A percentile compares a stretch with the other conserved stretches of the same genome.
phyloP scores from a whole-genome alignment of 1,284 basidiomycete genomes.

The Irpex lacteus region DNA sequence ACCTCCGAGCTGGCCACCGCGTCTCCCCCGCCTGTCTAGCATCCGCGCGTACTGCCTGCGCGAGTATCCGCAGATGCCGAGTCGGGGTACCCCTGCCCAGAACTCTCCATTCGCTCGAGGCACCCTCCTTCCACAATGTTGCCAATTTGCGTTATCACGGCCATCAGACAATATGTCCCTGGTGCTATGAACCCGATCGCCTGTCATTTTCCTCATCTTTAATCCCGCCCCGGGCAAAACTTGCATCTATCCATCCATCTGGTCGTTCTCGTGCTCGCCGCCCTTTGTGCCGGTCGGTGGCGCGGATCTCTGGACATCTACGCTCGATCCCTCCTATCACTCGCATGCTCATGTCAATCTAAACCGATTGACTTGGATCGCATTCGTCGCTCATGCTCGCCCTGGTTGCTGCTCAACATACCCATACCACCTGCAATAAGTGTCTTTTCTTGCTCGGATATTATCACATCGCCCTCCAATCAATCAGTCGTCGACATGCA shows the following conservation, averaged over 20 bases:
- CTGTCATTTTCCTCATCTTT: not conserved
- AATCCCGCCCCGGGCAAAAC: too few species aligned
- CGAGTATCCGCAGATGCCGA: conserved; percentile 6
- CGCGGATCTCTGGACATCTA: not conserved
- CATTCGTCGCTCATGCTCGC: not conserved
- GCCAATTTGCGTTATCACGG: not conserved
- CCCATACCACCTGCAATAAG: not conserved
- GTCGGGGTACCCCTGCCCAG: conserved; percentile 8
- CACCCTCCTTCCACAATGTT: not conserved
- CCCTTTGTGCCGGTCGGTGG: not conserved
- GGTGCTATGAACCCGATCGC: not conserved
- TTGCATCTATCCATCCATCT: not conserved
- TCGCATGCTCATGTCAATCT: not conserved
- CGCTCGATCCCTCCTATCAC: not conserved
- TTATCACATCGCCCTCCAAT: not conserved
- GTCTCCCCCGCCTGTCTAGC: conserved; percentile 8
- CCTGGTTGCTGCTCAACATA: not conserved
- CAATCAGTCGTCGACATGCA: not conserved
- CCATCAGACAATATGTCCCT: not conserved
- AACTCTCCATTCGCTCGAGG: conserved; percentile 5
- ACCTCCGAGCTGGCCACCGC: conserved; percentile 1
- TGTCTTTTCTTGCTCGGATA: not conserved
- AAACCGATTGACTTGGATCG: not conserved
- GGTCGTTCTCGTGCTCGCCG: not conserved
- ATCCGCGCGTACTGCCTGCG: conserved; percentile 9